Evolutionary conservation across 2,329 filamentous ascomycete genomes (phyloP).

Genomic region (Beauveria asiatica): DNA sequence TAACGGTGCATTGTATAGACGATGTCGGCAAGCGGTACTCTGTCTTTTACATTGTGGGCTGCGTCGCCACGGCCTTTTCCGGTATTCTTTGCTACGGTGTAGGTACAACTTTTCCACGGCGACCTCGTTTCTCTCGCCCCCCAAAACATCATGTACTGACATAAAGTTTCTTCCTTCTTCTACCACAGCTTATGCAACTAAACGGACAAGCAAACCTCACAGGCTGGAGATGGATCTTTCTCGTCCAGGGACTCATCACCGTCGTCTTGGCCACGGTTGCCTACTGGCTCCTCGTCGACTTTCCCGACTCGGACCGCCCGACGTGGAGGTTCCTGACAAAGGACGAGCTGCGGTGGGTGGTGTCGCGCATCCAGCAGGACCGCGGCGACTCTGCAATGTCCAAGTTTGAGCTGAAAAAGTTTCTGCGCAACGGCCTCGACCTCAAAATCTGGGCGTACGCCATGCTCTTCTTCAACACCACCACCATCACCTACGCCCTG

Average conservation of each 20-base stretch:
- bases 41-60: constrained; percentile 60
- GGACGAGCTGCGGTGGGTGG: constrained; percentile 44
- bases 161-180: too few species aligned
- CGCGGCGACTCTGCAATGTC: constrained; percentile 49
- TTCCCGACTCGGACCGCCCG: constrained; percentile 47
- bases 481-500: constrained; percentile 65
- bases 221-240: constrained; percentile 63
- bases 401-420: constrained; percentile 39
- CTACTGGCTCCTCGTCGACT: constrained; percentile 55
- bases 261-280: constrained; percentile 38
- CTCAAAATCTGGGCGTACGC: constrained; percentile 56
- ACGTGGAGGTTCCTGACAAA: constrained; percentile 45
- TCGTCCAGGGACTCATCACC: constrained; percentile 46
- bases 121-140: background rate
- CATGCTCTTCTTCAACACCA: constrained; percentile 55
- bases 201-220: constrained; percentile 43
- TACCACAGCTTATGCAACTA: constrained; percentile 49
- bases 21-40: constrained; percentile 64
- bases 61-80: constrained; percentile 55
- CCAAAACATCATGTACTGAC: constrained; percentile 3
- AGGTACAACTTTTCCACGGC: constrained; percentile 20
- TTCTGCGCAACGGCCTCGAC: constrained; percentile 39
- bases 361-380: constrained; percentile 46
- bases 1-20: constrained; percentile 26
- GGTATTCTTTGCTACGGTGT: constrained; percentile 64